Evolutionary conservation across 371 early-diverging fungal genomes (phyloP), one percentile per base, ranked within the genome.

Genomic region (Actinomortierella ambigua): DNA sequence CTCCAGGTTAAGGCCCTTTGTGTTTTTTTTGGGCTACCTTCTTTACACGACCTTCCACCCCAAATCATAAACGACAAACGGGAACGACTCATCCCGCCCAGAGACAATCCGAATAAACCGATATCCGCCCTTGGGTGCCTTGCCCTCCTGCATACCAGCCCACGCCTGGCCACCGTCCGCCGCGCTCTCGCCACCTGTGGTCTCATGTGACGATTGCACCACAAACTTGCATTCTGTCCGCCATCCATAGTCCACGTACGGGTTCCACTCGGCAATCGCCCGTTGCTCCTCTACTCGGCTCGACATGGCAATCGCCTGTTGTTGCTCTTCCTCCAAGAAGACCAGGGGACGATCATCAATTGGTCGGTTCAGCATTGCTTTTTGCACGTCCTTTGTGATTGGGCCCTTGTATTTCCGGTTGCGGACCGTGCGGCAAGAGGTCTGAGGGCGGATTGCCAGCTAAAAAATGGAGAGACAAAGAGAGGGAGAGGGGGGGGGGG

Each of bases 151-250:
- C n/a, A n/a, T n/a, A 34, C 34, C 34, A 11, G 7, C 34, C 34
- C 34, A 11, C 11, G 34, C 11, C 4, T 34, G n/a, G n/a, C n/a
- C n/a, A n/a, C n/a, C n/a, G n/a, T n/a, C n/a, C 13, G 59, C 44
- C 3, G 57, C n/a, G 6, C 13, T 17, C 49, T 65, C 63, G n/a
- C n/a, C n/a, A n/a, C n/a, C n/a, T n/a, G n/a, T 34, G 11, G 34
- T 34, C 7, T 4, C 34, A 34, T 34, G 34, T 4, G 34, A 34
- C 34, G 34, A 34, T 28, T 70, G 54, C 3, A 73, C 57, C 0
- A 59, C 63, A 53, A 73, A 73, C 43, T 73, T 73, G 60, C 73
- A 73, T 24, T 73, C 67, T 8, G 63, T 66, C 51, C 67, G 62
- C 67, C 67, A 73, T n/a, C 67, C 73, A 57, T 65, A 73, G 29